phyloP scores from a whole-genome alignment of 1,284 basidiomycete genomes.

The Prillingera fragicola region DNA sequence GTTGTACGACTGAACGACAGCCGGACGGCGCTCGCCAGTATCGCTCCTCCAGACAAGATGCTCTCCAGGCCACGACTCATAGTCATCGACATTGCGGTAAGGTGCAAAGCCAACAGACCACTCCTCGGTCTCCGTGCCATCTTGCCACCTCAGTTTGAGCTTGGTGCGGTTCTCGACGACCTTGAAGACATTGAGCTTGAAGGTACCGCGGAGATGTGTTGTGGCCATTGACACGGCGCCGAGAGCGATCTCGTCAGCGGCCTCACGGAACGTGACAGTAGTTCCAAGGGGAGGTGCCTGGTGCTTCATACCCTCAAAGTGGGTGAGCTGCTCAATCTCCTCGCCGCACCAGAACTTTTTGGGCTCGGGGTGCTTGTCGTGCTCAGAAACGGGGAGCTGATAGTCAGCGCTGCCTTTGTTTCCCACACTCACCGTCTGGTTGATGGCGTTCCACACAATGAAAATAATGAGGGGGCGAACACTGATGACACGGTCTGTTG shows the following conservation, averaged over 20 bases:
- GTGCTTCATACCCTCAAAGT: slow-evolving; percentile 51
- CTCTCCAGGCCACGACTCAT: slow-evolving; percentile 68
- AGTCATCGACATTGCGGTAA: slow-evolving; percentile 56
- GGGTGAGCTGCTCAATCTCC: slow-evolving; percentile 61
- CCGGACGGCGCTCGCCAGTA: slow-evolving; percentile 57
- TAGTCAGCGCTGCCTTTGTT: neutral
- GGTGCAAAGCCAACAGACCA: slow-evolving; percentile 66
- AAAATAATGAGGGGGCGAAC: slow-evolving; percentile 74
- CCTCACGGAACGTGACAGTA: slow-evolving; percentile 36
- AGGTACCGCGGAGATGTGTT: slow-evolving; percentile 22
- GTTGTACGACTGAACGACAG: slow-evolving; percentile 72
- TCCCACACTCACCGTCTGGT: slow-evolving; percentile 64
- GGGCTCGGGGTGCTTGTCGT: slow-evolving; percentile 60
- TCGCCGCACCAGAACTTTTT: slow-evolving; percentile 66
- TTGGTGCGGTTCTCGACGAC: slow-evolving; percentile 66
- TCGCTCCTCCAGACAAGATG: slow-evolving; percentile 80
- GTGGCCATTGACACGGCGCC: slow-evolving; percentile 24
- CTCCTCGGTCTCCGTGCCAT: slow-evolving; percentile 60
- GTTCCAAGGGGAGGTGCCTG: slow-evolving; percentile 41
- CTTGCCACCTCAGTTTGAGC: slow-evolving; percentile 80
- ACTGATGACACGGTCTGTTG: slow-evolving; percentile 49
- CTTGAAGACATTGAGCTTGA: slow-evolving; percentile 57
- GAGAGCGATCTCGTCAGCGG: slow-evolving; percentile 10
- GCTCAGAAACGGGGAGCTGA: slow-evolving; percentile 58
- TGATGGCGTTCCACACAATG: slow-evolving; percentile 81